Percentiles rank a stretch among this genome's conserved stretches.
Conservation (phyloP, 163 green algal genomes). For the Prototheca wickerhamii region DNA sequence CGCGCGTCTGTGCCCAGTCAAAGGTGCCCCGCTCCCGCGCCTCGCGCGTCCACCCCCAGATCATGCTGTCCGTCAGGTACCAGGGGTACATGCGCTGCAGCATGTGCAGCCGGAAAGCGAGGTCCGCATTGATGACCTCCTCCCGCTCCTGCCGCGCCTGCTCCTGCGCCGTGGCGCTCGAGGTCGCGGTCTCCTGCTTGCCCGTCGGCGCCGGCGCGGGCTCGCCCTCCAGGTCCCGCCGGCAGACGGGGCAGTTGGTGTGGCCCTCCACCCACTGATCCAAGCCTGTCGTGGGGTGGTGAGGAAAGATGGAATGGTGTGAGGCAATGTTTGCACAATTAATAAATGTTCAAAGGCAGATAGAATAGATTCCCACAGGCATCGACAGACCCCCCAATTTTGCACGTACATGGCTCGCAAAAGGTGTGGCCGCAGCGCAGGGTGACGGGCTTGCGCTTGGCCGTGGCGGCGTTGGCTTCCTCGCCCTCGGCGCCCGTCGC, state of each 20-base stretch:
- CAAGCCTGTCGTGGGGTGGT: slow-evolving; percentile 10
- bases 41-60: slow-evolving; percentile 23
- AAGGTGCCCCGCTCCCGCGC: slow-evolving; percentile 21
- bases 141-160: not conserved
- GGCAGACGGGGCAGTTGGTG: slow-evolving; percentile 40
- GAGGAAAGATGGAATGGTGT: not conserved
- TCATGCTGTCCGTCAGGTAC: slow-evolving; percentile 23
- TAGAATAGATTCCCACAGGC: no score
- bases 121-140: slow-evolving; percentile 15
- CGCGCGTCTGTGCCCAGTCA: slow-evolving; percentile 7
- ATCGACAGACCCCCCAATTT: no score
- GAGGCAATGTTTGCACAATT: not conserved
- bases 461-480: not conserved
- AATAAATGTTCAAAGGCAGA: not conserved
- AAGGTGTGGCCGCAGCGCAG: slow-evolving; percentile 51
- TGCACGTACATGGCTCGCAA: slow-evolving; percentile 40
- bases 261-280: slow-evolving; percentile 28
- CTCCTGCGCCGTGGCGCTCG: not conserved
- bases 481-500: no score
- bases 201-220: not conserved
- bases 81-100: slow-evolving; percentile 24
- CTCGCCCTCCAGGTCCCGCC: slow-evolving; percentile 12
- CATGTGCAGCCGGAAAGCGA: slow-evolving; percentile 25
- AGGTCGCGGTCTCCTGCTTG: not conserved
- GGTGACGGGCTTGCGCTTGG: slow-evolving; percentile 26